Percentiles rank a stretch among this genome's conserved stretches.
Conservation (phyloP, 2,329 filamentous ascomycete genomes). For the Fusarium napiforme region DNA sequence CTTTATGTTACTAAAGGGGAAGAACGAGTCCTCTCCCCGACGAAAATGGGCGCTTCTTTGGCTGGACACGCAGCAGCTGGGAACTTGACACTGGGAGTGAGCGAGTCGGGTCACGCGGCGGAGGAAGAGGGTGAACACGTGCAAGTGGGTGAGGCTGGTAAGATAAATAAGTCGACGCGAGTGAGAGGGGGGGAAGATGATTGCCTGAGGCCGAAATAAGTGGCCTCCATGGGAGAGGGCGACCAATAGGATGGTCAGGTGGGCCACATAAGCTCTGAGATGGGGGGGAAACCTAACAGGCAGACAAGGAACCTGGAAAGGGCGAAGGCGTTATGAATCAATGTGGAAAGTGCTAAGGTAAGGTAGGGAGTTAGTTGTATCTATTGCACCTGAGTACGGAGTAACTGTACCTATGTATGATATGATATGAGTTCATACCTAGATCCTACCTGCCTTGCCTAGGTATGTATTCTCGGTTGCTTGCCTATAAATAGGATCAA, state of each 20-base stretch:
- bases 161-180: slow-evolving; percentile 48
- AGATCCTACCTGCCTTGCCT: not conserved
- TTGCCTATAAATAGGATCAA: not conserved
- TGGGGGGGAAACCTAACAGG: slow-evolving; percentile 14
- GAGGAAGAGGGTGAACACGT: slow-evolving; percentile 54
- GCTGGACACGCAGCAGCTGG: slow-evolving; percentile 30
- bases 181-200: slow-evolving; percentile 13
- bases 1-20: slow-evolving; percentile 47
- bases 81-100: slow-evolving; percentile 36
- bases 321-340: slow-evolving; percentile 18
- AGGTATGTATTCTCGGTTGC: not conserved
- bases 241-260: slow-evolving; percentile 34
- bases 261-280: slow-evolving; percentile 39
- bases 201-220: slow-evolving; percentile 41
- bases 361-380: not conserved
- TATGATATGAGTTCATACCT: not conserved
- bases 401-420: not conserved
- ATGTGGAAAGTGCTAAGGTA: slow-evolving; percentile 17
- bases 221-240: slow-evolving; percentile 3
- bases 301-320: slow-evolving; percentile 4
- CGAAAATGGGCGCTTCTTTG: slow-evolving; percentile 12
- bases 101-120: slow-evolving; percentile 54
- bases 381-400: not conserved
- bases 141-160: slow-evolving; percentile 52
- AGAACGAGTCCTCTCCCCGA: slow-evolving; percentile 22